Evolutionary conservation across 805 yeast species (phyloP).

Genomic region (Nakazawaea holstii): DNA sequence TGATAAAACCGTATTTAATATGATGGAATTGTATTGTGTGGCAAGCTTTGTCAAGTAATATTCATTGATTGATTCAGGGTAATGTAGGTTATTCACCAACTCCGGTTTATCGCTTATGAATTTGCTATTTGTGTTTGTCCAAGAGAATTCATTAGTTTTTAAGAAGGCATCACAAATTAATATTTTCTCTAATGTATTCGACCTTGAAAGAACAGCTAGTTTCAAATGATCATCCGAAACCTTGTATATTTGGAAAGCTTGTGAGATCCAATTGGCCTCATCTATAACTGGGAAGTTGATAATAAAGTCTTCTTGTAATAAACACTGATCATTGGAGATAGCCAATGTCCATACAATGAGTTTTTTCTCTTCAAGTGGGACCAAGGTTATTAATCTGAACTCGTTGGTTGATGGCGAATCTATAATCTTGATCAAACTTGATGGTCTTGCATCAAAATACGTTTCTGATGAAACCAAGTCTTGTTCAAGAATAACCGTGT

Average conservation of each 20-base stretch:
- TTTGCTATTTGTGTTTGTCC: conserved; percentile 33
- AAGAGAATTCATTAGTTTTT: conserved; percentile 30
- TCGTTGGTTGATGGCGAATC: conserved; percentile 1
- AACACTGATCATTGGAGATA: neutral
- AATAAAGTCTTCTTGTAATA: neutral
- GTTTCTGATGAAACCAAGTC: conserved; percentile 9
- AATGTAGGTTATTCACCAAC: neutral
- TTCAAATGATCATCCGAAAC: neutral
- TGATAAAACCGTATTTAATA: conserved; percentile 47
- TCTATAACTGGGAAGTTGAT: neutral
- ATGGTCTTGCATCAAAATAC: conserved; percentile 1
- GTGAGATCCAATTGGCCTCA: conserved; percentile 3
- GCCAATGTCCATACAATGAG: conserved; percentile 6
- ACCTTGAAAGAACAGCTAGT: conserved; percentile 4
- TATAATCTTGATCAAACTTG: neutral
- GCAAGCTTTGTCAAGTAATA: conserved; percentile 39
- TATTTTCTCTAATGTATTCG: conserved; percentile 4
- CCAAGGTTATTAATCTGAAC: neutral
- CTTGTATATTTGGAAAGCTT: neutral
- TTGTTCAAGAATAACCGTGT: conserved; percentile 17
- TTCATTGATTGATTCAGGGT: conserved; percentile 21
- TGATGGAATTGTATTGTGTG: conserved; percentile 40
- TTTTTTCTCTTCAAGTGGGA: neutral
- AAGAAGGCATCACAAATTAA: conserved; percentile 7
- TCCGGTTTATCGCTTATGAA: conserved; percentile 18